Evolutionary conservation across 2,329 filamentous ascomycete species (phyloP).

Genomic region (Colletotrichum trifolii): DNA sequence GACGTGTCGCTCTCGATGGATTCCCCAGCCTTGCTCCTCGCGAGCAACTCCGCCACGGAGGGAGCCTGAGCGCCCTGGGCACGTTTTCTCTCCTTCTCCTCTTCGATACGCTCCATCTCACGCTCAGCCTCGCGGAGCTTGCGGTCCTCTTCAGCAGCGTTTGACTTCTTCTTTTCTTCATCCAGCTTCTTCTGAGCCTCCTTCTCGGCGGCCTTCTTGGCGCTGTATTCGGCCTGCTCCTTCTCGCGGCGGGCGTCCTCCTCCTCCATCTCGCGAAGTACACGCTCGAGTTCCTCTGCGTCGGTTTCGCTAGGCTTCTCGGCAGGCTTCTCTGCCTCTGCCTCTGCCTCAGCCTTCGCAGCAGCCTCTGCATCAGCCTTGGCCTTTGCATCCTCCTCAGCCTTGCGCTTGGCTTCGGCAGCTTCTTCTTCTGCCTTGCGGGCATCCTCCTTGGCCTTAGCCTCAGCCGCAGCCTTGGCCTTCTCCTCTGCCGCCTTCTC

Average conservation of each 20-base stretch:
- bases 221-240: slow-evolving; percentile 52
- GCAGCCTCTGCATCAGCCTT: slow-evolving; percentile 51
- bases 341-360: slow-evolving; percentile 48
- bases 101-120: slow-evolving; percentile 78
- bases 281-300: slow-evolving; percentile 67
- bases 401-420: slow-evolving; percentile 12
- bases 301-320: slow-evolving; percentile 53
- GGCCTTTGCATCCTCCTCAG: slow-evolving; percentile 38
- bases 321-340: slow-evolving; percentile 39
- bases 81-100: slow-evolving; percentile 72
- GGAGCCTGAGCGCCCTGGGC: slow-evolving; percentile 57
- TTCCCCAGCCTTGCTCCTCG: slow-evolving; percentile 51
- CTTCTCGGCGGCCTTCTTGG: slow-evolving; percentile 55
- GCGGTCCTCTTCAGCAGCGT: slow-evolving; percentile 67
- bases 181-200: slow-evolving; percentile 61
- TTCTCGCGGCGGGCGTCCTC: slow-evolving; percentile 62
- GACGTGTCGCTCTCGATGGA: slow-evolving; percentile 47
- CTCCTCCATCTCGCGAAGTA: slow-evolving; percentile 72
- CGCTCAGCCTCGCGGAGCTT: slow-evolving; percentile 79
- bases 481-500: slow-evolving; percentile 47
- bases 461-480: slow-evolving; percentile 32
- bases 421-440: slow-evolving; percentile 15
- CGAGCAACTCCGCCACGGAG: slow-evolving; percentile 64
- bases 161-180: slow-evolving; percentile 60
- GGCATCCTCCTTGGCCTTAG: slow-evolving; percentile 7